A percentile compares a stretch with the other conserved stretches of the same genome.
Conservation (phyloP, 148 eudicot genomes). For the Silene conica region DNA sequence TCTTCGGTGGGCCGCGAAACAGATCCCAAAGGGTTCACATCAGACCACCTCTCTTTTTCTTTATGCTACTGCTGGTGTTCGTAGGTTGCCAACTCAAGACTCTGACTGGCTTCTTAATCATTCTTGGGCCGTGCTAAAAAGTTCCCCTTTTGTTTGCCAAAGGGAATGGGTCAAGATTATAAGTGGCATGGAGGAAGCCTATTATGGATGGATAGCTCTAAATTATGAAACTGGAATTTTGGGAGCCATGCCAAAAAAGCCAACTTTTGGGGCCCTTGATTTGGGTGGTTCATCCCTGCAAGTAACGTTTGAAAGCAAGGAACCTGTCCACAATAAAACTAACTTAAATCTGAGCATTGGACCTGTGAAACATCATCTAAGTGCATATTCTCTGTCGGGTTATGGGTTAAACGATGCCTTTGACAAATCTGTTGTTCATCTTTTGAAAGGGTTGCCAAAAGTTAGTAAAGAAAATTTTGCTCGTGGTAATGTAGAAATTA, state of each 20-base stretch:
- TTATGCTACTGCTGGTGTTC: slow-evolving; percentile 97
- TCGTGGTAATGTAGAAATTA: slow-evolving; percentile 60
- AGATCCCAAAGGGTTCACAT: slow-evolving; percentile 73
- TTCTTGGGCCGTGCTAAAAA: slow-evolving; percentile 65
- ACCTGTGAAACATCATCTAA: slow-evolving; percentile 82
- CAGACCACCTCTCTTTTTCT: slow-evolving; percentile 76
- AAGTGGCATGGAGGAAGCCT: slow-evolving; percentile 93
- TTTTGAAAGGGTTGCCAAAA: slow-evolving; percentile 57
- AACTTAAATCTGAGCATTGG: slow-evolving; percentile 90
- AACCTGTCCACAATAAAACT: slow-evolving; percentile 43
- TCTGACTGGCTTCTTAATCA: slow-evolving; percentile 90
- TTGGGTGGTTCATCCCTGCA: slow-evolving; percentile 97
- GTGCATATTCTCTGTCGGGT: slow-evolving; percentile 87
- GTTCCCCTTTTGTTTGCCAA: slow-evolving; percentile 64
- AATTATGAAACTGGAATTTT: slow-evolving; percentile 69
- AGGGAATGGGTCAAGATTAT: slow-evolving; percentile 90
- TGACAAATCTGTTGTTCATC: slow-evolving; percentile 83
- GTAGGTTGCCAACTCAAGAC: slow-evolving; percentile 74
- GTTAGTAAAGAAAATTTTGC: slow-evolving; percentile 43
- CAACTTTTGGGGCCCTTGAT: slow-evolving; percentile 94
- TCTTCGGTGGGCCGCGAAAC: slow-evolving; percentile 83
- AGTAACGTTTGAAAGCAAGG: slow-evolving; percentile 89
- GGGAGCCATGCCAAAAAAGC: slow-evolving; percentile 62
- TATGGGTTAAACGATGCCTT: slow-evolving; percentile 99
- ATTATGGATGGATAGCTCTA: slow-evolving; percentile 97